phyloP scores from a whole-genome alignment of 345 rosid species.

The Rhizophora apiculata region DNA sequence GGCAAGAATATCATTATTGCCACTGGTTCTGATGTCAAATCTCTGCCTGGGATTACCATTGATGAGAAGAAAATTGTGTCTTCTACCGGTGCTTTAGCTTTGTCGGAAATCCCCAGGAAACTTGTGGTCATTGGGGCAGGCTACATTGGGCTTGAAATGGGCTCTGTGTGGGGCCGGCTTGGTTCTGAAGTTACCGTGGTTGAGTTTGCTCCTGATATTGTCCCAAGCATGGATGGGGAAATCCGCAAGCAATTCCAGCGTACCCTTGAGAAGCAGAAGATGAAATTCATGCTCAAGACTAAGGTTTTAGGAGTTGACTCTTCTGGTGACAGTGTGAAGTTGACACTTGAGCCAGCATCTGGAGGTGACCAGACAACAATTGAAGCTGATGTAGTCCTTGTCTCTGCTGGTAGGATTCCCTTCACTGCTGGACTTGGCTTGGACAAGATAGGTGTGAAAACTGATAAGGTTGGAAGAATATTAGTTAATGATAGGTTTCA shows the following conservation, averaged over 20 bases:
- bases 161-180: slow-evolving; percentile 90
- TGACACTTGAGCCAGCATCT: slow-evolving; percentile 82
- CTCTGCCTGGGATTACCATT: slow-evolving; percentile 89
- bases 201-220: slow-evolving; percentile 91
- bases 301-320: slow-evolving; percentile 88
- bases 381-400: slow-evolving; percentile 97
- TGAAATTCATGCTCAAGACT: slow-evolving; percentile 98
- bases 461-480: slow-evolving; percentile 79
- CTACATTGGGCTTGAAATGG: slow-evolving; percentile 99
- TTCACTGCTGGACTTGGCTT: slow-evolving; percentile 88
- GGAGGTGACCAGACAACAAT: slow-evolving; percentile 82
- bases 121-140: slow-evolving; percentile 98
- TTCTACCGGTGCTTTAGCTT: slow-evolving; percentile 86
- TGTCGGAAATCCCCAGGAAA: slow-evolving; percentile 80
- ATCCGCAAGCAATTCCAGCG: slow-evolving; percentile 95
- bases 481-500: slow-evolving; percentile 73
- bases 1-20: slow-evolving; percentile 92
- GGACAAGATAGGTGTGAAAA: slow-evolving; percentile 88
- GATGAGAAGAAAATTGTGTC: slow-evolving; percentile 93
- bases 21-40: slow-evolving; percentile 94
- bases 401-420: slow-evolving; percentile 90
- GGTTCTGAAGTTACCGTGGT: slow-evolving; percentile 98
- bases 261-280: slow-evolving; percentile 88
- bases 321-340: slow-evolving; percentile 69
- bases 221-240: slow-evolving; percentile 96